phyloP scores from a whole-genome alignment of 768 basidiomycete species.

The Boletus subcaerulescens region DNA sequence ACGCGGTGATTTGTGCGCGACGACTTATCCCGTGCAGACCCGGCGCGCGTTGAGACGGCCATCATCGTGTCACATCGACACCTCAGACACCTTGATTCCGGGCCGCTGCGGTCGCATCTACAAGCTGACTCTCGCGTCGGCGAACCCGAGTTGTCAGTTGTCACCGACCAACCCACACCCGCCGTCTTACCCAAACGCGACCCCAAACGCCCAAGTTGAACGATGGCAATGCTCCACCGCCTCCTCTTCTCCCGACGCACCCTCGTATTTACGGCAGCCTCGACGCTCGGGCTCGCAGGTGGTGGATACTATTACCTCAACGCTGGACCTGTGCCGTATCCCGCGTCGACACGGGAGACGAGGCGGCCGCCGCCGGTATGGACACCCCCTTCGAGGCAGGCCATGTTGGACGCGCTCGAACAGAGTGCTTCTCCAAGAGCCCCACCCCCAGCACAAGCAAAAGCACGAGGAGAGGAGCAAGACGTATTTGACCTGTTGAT shows the following conservation, averaged over 20 bases:
- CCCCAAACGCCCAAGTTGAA: no score
- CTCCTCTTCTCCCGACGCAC: constrained; percentile 53
- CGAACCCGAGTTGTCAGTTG: background rate
- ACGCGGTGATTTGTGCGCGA: background rate
- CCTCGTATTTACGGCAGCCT: constrained; percentile 50
- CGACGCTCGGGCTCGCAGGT: constrained; percentile 50
- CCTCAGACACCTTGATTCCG: no score
- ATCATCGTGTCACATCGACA: background rate
- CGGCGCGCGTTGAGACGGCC: no score
- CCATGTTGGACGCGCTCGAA: constrained; percentile 58
- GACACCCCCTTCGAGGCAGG: constrained; percentile 68
- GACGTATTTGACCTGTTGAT: constrained; percentile 78
- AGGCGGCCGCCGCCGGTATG: constrained; percentile 76
- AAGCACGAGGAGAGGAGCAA: constrained; percentile 46
- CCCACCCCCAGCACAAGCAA: background rate
- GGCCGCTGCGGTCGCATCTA: background rate
- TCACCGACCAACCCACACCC: no score
- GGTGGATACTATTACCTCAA: constrained; percentile 71
- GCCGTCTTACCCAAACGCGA: no score
- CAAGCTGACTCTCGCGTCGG: background rate
- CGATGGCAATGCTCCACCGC: constrained; percentile 11
- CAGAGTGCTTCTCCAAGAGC: constrained; percentile 5
- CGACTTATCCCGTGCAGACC: no score
- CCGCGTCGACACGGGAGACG: constrained; percentile 57
- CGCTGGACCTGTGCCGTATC: constrained; percentile 63